Evolutionary conservation across 345 rosid genomes (phyloP), one percentile per base, ranked within the genome.

Genomic region (Trapa bicornis): DNA sequence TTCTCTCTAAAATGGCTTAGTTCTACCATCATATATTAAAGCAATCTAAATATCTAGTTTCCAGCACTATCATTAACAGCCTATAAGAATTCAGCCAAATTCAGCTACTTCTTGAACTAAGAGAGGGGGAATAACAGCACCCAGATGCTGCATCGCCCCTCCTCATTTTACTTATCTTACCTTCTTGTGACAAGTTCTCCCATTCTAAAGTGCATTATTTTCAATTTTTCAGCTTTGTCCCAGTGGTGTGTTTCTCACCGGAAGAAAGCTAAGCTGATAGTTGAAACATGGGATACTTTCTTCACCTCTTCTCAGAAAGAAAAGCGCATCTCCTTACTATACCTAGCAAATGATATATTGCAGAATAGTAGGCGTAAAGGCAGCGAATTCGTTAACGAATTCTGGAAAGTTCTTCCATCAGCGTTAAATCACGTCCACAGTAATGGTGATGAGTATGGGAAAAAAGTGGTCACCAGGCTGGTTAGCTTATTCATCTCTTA

Each of bases 361-460:
- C 93, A 87, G 78, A 87, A 82, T 62, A 87, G 93, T 68, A 76
- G 83, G 78, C 78, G 88, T 69, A 83, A 87, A 71, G 93, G 93
- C 63, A 85, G 85, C 69, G 93, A 87, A 71, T 87, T 85, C 78
- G 89, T 87, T 60, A 85, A 85, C 67, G 93, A 87, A 67, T 87
- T 87, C 68, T 85, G 93, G 93, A 87, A 85, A 79, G 83, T 82
- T 78, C 89, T 87, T 71, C 93, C 89, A 50, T 71, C 72, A 41
- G 79, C 81, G 13, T 85, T 85, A 41, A 83, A 83, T 74, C 75
- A 65, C 71, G 84, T 85, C 61, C 76, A 83, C 66, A 81, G 78
- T n/a, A 80, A 68, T 69, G 89, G 85, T 33, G 89, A 83, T 70
- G 87, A 83, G 32, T 38, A 69, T 72, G 88, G 85, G 64, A 87